These are phyloP conservation scores for Termitomyces sp. DNA, from an alignment of 768 basidiomycete genomes.

Conservation along the genomic window DNA sequence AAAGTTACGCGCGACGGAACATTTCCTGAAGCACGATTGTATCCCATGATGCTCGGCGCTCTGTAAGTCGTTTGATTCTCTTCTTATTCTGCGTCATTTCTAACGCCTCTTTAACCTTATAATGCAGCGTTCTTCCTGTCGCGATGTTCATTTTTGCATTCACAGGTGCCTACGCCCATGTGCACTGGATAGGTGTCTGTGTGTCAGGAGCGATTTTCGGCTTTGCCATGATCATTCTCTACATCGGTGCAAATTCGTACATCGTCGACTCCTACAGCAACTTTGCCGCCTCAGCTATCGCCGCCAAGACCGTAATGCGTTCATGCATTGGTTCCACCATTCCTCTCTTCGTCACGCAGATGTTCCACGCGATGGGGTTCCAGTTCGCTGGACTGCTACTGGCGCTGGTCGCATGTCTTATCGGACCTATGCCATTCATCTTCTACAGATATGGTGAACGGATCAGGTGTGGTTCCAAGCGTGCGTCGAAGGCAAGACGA, in stretches of 20 bases:
- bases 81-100: neutral
- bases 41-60: constrained; percentile 34
- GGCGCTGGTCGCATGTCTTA: constrained; percentile 24
- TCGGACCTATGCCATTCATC: constrained; percentile 34
- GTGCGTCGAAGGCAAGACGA: constrained; percentile 5
- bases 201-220: constrained; percentile 33
- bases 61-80: constrained; percentile 21
- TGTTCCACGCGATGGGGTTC: constrained; percentile 36
- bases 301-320: constrained; percentile 37
- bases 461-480: constrained; percentile 27
- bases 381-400: constrained; percentile 33
- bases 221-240: constrained; percentile 35
- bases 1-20: constrained; percentile 25
- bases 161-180: constrained; percentile 32
- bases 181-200: constrained; percentile 32
- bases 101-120: neutral
- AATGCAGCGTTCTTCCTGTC: constrained; percentile 26
- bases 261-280: constrained; percentile 37
- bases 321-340: constrained; percentile 32
- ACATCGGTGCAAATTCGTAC: constrained; percentile 38
- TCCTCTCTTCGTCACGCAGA: constrained; percentile 34
- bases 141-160: constrained; percentile 40
- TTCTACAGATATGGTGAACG: constrained; percentile 34
- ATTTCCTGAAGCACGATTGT: constrained; percentile 38
- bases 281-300: constrained; percentile 42